phyloP scores from a whole-genome alignment of 441 rosid species.

The Biscutella laevigata region DNA sequence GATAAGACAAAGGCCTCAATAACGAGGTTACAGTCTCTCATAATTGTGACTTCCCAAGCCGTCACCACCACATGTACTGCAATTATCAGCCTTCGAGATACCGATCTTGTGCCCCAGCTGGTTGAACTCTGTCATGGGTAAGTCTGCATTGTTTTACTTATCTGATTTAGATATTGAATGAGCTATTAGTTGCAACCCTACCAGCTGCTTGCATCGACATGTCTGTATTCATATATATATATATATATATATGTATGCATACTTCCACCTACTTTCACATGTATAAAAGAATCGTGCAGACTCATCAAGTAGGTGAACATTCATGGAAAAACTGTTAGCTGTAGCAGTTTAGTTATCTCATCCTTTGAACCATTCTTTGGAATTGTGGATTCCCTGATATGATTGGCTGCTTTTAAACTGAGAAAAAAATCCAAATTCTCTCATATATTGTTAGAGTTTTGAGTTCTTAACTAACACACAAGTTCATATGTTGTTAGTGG shows the following conservation, averaged over 20 bases:
- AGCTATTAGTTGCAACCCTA: neutral
- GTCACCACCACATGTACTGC: constrained; percentile 80
- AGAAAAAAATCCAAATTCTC: neutral
- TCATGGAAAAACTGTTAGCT: neutral
- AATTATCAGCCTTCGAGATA: constrained; percentile 62
- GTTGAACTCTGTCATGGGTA: constrained; percentile 85
- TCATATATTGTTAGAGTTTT: neutral
- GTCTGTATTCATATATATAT: neutral
- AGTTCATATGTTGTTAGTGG: too few species aligned
- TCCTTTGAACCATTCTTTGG: constrained; percentile 1
- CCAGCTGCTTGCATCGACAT: constrained; percentile 13
- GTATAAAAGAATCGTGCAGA: neutral
- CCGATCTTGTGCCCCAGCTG: constrained; percentile 83
- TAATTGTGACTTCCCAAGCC: constrained; percentile 72
- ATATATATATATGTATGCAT: neutral
- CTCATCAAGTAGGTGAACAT: constrained; percentile 16
- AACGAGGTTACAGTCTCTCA: constrained; percentile 56
- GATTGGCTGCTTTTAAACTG: neutral
- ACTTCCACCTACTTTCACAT: neutral
- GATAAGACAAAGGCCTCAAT: constrained; percentile 80
- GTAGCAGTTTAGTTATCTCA: neutral
- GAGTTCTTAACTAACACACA: neutral
- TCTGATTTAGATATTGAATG: neutral
- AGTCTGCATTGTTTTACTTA: constrained; percentile 15
- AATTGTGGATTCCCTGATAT: neutral